These are phyloP conservation scores for Asterophora lycoperdoides DNA, from an alignment of 768 basidiomycete genomes.

Conservation along the genomic window DNA sequence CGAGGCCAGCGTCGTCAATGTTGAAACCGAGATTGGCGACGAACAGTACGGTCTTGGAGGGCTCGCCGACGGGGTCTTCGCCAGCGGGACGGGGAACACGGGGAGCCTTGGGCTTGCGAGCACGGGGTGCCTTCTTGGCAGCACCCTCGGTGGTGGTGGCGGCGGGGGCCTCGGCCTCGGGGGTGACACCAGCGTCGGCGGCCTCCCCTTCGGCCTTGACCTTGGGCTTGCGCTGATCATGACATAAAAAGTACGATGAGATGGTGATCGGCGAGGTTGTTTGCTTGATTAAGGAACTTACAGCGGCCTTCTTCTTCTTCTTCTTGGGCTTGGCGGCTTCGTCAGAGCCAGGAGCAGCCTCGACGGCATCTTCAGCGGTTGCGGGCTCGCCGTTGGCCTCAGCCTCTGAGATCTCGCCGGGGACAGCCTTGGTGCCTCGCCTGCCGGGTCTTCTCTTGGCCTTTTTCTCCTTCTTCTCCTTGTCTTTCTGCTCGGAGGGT, in stretches of 20 bases:
- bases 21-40: conserved; percentile 98
- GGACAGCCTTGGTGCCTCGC: conserved; percentile 81
- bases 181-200: conserved; percentile 33
- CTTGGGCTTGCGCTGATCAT: conserved; percentile 57
- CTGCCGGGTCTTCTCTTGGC: conserved; percentile 79
- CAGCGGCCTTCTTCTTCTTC: conserved; percentile 70
- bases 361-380: conserved; percentile 49
- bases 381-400: conserved; percentile 78
- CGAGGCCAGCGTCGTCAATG: conserved; percentile 80
- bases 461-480: conserved; percentile 74
- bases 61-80: conserved; percentile 83
- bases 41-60: conserved; percentile 85
- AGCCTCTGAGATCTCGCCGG: conserved; percentile 86
- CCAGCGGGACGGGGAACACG: conserved; percentile 68
- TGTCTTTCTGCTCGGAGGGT: conserved; percentile 83
- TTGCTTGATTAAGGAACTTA: conserved; percentile 38
- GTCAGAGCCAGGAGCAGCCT: conserved; percentile 49
- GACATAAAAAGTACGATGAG: conserved; percentile 14
- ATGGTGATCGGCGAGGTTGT: conserved; percentile 16
- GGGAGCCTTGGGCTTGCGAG: conserved; percentile 53
- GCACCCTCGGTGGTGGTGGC: conserved; percentile 32
- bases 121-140: conserved; percentile 47
- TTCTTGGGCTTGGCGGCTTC: conserved; percentile 82
- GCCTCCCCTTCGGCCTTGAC: conserved; percentile 38
- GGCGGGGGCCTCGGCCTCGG: conserved; percentile 30